Evolutionary conservation across 2,329 filamentous ascomycete species (phyloP), one percentile per base, ranked within the genome.

Genomic region (Septoria petroselini): DNA sequence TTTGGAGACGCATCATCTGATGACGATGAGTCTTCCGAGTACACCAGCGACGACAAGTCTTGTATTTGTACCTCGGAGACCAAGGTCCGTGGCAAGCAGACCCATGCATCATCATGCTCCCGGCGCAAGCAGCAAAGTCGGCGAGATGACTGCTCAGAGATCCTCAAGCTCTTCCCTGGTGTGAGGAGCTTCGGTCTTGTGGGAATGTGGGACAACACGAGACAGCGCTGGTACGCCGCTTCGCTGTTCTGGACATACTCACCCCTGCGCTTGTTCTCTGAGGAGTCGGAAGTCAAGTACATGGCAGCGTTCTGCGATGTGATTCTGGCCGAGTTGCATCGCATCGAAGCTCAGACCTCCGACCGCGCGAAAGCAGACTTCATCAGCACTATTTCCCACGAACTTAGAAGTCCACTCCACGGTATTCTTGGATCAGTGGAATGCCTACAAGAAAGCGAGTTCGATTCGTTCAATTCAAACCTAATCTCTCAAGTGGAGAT

Each of bases 331-430:
- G 69, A 74, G 51, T 58, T 73, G 5, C 64, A 68, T 30, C 58
- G 71, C 5, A 58, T 73, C 7, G 67, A 70, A 23, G 69, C 69
- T 1, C 60, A 70, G 9, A 65, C 63, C 7, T 65, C 69, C 3
- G 73, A 77, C 30, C 70, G 70, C 47, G 71, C 74, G 6, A 80
- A 80, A 50, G 71, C 71, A 0, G 76, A 78, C 27, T 77, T 80
- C 39, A 71, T 80, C 8, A 72, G 72, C 0, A 75, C 72, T 0
- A 75, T 79, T 7, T 75, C 71, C 19, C 77, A 80, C 54, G 77
- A 80, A 55, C 65, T 80, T 3, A 66, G 76, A 9, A 73, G 63
- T 27, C 77, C 70, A 18, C 62, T 73, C 37, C 77, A 74, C 45
- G 75, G 73, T 15, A 73, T 74, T 27, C 65, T 76, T 9, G 76